Percentiles rank a stretch among this genome's conserved stretches.
Evolutionary conservation across 371 early-diverging fungal genomes (phyloP).

Genomic region (Gilbertella persicaria): DNA sequence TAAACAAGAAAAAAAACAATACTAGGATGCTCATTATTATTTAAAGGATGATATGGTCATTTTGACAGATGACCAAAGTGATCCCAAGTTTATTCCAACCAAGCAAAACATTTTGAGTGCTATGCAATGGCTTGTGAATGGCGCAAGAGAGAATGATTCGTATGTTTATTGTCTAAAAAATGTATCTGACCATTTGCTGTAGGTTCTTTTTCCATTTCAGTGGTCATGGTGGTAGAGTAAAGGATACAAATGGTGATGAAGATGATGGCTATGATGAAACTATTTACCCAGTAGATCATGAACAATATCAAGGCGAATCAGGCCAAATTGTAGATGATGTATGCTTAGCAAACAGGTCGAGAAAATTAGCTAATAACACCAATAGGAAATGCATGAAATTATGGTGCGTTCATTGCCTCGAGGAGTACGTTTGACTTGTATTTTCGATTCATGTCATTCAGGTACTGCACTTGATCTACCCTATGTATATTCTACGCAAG

Average conservation of each 20-base stretch:
- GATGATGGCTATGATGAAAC: constrained; percentile 69
- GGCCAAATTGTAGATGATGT: constrained; percentile 88
- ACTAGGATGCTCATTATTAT: neutral
- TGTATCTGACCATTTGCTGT: neutral
- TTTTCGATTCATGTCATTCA: constrained; percentile 84
- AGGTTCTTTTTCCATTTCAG: constrained; percentile 84
- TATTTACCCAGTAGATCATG: constrained; percentile 80
- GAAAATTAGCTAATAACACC: neutral
- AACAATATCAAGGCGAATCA: constrained; percentile 32
- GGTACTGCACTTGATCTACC: constrained; percentile 86
- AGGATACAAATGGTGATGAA: constrained; percentile 78
- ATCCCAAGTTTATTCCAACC: constrained; percentile 70
- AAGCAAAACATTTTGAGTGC: constrained; percentile 79
- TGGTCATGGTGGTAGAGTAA: constrained; percentile 81
- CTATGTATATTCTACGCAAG: constrained; percentile 73
- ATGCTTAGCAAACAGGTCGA: neutral
- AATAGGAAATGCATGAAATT: constrained; percentile 72
- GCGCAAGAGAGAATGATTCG: constrained; percentile 78
- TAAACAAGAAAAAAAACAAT: no score
- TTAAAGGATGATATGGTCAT: constrained; percentile 63
- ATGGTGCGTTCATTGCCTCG: constrained; percentile 81
- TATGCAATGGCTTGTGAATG: constrained; percentile 87
- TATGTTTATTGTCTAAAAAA: no score
- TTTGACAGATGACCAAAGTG: constrained; percentile 81
- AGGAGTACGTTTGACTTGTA: constrained; percentile 79